phyloP scores from a whole-genome alignment of 176 grass and related monocot genomes.

The Triticum monococcum region DNA sequence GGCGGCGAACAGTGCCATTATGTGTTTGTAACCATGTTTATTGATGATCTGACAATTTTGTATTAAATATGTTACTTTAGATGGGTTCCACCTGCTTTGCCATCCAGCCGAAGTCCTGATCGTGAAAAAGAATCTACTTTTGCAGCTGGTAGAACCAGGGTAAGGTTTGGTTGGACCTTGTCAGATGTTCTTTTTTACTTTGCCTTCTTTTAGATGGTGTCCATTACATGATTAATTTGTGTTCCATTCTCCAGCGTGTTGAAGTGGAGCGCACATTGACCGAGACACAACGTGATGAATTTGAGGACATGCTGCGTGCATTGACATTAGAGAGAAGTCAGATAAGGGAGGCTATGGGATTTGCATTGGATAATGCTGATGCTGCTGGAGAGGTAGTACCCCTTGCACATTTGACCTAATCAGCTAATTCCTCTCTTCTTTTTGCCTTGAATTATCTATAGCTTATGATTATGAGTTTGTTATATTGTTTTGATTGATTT shows the following conservation, averaged over 20 bases:
- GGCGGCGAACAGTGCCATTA: conserved; percentile 15
- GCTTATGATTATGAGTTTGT: background rate
- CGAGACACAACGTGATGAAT: conserved; percentile 96
- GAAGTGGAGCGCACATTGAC: conserved; percentile 98
- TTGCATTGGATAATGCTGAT: conserved; percentile 95
- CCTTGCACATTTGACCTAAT: background rate
- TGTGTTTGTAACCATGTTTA: conserved; percentile 10
- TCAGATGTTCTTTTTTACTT: background rate
- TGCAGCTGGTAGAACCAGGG: conserved; percentile 95
- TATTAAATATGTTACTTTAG: conserved; percentile 43
- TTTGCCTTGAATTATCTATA: conserved; percentile 1
- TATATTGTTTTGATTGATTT: background rate
- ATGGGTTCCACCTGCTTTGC: conserved; percentile 86
- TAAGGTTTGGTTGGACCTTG: conserved; percentile 45
- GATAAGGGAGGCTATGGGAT: conserved; percentile 92
- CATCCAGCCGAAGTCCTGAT: conserved; percentile 74
- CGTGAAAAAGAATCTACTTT: conserved; percentile 78
- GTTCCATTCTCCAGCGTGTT: conserved; percentile 60
- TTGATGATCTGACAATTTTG: conserved; percentile 27
- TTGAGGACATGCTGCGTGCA: conserved; percentile 92
- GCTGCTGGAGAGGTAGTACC: conserved; percentile 92
- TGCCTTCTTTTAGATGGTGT: background rate
- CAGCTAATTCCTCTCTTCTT: background rate
- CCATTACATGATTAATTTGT: conserved; percentile 25
- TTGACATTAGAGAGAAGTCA: conserved; percentile 93